Percentiles rank a stretch among this genome's conserved stretches.
phyloP scores from a whole-genome alignment of 2,329 filamentous ascomycete genomes.

The Chaetomium sp. region DNA sequence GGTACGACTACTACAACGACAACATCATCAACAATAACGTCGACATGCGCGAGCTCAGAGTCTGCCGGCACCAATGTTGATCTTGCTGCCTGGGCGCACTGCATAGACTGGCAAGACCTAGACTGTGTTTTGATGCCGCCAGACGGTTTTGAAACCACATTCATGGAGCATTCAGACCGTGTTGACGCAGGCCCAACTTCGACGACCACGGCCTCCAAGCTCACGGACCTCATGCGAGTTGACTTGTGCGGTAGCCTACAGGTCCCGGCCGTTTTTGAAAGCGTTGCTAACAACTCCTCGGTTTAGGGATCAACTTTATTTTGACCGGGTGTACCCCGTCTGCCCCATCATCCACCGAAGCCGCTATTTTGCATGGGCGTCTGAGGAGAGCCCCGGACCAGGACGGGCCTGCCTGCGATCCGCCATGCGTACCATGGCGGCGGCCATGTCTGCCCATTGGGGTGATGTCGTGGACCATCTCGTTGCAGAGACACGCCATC shows the following conservation, averaged over 20 bases:
- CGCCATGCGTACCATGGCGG: conserved; percentile 13
- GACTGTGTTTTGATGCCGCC: no score
- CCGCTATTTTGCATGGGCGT: conserved; percentile 7
- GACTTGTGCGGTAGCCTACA: neutral
- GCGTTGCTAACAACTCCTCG: no score
- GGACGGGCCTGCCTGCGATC: neutral
- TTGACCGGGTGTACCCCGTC: conserved; percentile 15
- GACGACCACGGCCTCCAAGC: neutral
- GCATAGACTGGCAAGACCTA: no score
- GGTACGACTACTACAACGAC: no score
- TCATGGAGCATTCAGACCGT: neutral
- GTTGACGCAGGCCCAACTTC: neutral
- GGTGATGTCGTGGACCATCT: neutral
- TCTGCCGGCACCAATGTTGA: no score
- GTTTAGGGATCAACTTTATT: conserved; percentile 16
- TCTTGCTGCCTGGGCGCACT: no score
- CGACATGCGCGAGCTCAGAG: no score
- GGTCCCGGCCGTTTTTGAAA: no score
- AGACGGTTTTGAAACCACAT: no score
- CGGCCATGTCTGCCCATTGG: conserved; percentile 12
- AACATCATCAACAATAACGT: no score
- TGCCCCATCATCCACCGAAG: conserved; percentile 2
- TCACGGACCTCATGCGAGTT: conserved; percentile 1
- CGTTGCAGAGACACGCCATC: neutral
- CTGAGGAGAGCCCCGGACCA: neutral